Conservation (phyloP, 1,284 basidiomycete genomes). For the Trichosporon sp. region DNA sequence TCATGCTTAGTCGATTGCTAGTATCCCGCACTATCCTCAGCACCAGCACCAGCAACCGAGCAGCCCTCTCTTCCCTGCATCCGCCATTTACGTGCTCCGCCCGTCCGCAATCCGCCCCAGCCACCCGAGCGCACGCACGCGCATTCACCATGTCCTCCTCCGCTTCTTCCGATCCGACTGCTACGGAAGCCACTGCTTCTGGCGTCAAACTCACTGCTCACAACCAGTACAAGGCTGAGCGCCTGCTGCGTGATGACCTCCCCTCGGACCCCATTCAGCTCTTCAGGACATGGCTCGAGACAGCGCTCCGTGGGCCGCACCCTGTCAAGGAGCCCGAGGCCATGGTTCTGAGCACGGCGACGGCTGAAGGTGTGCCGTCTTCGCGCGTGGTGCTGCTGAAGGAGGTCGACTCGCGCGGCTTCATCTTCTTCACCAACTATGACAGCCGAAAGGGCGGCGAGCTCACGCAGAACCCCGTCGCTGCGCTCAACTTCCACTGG, state of each 20-base stretch:
- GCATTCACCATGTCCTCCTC: not conserved
- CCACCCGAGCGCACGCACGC: not conserved
- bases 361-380: slow-evolving; percentile 67
- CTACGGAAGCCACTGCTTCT: slow-evolving; percentile 7
- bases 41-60: not conserved
- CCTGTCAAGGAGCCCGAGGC: slow-evolving; percentile 77
- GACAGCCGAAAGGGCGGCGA: slow-evolving; percentile 83
- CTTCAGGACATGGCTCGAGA: slow-evolving; percentile 77
- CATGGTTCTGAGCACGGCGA: slow-evolving; percentile 77
- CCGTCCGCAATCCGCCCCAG: not conserved
- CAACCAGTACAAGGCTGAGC: slow-evolving; percentile 64
- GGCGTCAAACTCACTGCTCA: slow-evolving; percentile 59
- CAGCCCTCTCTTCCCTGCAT: not conserved
- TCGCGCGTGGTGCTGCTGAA: slow-evolving; percentile 88
- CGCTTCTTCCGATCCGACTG: slow-evolving; percentile 1
- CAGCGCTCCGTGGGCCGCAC: slow-evolving; percentile 50
- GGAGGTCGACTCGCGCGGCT: slow-evolving; percentile 74
- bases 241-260: slow-evolving; percentile 59
- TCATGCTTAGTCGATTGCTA: not conserved
- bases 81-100: not conserved
- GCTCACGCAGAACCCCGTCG: slow-evolving; percentile 67
- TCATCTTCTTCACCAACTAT: slow-evolving; percentile 97
- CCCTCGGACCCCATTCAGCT: slow-evolving; percentile 67
- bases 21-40: not conserved
- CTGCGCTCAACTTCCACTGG: slow-evolving; percentile 88